These are phyloP conservation scores for Tillandsia fasciculata DNA, from an alignment of 176 grass and related monocot genomes.

Conservation along the genomic window DNA sequence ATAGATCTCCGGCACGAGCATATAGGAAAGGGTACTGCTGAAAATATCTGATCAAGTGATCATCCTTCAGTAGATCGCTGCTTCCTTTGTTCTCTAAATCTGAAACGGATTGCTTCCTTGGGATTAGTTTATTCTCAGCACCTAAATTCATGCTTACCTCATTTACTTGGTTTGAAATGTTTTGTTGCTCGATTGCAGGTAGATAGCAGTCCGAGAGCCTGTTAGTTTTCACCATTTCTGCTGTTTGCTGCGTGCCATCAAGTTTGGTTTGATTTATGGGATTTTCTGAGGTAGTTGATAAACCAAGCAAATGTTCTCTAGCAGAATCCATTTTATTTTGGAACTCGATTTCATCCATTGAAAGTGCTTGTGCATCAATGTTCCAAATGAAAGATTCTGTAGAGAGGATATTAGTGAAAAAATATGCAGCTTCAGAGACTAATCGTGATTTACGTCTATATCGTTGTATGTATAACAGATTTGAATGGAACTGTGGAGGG, in stretches of 20 bases:
- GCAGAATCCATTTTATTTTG: constrained; percentile 83
- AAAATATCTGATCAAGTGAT: constrained; percentile 52
- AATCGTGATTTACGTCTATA: constrained; percentile 71
- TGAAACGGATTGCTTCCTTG: constrained; percentile 29
- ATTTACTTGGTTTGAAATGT: constrained; percentile 24
- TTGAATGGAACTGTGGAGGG: constrained; percentile 90
- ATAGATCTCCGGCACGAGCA: constrained; percentile 72
- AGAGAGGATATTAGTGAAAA: constrained; percentile 90
- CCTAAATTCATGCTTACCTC: constrained; percentile 36
- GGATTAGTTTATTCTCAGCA: constrained; percentile 25
- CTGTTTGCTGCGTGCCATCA: constrained; percentile 25
- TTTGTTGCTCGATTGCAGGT: constrained; percentile 26
- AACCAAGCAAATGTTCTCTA: constrained; percentile 49
- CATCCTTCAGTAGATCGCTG: constrained; percentile 58
- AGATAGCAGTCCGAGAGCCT: constrained; percentile 27
- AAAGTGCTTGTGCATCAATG: constrained; percentile 75
- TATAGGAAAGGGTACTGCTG: constrained; percentile 76
- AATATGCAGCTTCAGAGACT: constrained; percentile 85
- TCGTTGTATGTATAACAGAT: constrained; percentile 88
- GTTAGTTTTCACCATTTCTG: constrained; percentile 23
- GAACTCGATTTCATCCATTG: constrained; percentile 81
- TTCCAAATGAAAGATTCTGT: constrained; percentile 98
- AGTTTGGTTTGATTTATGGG: constrained; percentile 33
- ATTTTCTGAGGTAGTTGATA: constrained; percentile 35
- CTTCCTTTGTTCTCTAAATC: constrained; percentile 81